Conservation (phyloP, 2,329 filamentous ascomycete species). For the Paecilomyces dactylethromorphus region DNA sequence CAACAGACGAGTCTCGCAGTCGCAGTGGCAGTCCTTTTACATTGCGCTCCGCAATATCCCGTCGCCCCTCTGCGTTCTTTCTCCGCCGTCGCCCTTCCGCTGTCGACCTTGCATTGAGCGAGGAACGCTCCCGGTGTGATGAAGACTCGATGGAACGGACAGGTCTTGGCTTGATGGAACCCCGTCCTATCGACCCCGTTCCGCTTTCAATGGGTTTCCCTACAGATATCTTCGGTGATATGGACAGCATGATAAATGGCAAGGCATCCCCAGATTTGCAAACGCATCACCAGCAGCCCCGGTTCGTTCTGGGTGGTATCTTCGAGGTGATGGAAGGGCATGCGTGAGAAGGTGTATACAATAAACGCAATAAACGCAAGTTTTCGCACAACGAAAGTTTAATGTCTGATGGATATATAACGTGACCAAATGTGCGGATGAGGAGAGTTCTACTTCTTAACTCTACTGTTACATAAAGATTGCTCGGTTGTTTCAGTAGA, state of each 20-base stretch:
- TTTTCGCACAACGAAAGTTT: background rate
- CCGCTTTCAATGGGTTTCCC: slow-evolving; percentile 18
- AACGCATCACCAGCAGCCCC: slow-evolving; percentile 18
- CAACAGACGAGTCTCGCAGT: slow-evolving; percentile 9
- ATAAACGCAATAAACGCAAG: background rate
- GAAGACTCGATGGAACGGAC: slow-evolving; percentile 32
- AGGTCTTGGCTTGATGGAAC: slow-evolving; percentile 39
- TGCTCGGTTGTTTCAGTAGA: background rate
- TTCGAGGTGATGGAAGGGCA: slow-evolving; percentile 41
- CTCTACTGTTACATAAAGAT: background rate
- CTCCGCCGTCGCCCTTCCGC: slow-evolving; percentile 37
- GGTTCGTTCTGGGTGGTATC: slow-evolving; percentile 41
- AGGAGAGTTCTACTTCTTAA: background rate
- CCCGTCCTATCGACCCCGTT: slow-evolving; percentile 33
- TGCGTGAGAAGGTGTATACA: slow-evolving; percentile 15
- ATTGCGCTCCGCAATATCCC: slow-evolving; percentile 18
- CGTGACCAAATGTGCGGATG: background rate
- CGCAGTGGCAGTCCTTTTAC: slow-evolving; percentile 23
- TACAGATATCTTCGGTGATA: slow-evolving; percentile 10
- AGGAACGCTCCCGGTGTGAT: slow-evolving; percentile 34
- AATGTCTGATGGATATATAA: background rate
- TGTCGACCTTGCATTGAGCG: slow-evolving; percentile 37
- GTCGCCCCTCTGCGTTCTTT: slow-evolving; percentile 22
- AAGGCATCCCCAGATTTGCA: slow-evolving; percentile 4
- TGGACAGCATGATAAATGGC: slow-evolving; percentile 1